These are phyloP conservation scores for Beauveria pseudobassiana DNA, from an alignment of 2,329 filamentous ascomycete species.

Conservation along the genomic window DNA sequence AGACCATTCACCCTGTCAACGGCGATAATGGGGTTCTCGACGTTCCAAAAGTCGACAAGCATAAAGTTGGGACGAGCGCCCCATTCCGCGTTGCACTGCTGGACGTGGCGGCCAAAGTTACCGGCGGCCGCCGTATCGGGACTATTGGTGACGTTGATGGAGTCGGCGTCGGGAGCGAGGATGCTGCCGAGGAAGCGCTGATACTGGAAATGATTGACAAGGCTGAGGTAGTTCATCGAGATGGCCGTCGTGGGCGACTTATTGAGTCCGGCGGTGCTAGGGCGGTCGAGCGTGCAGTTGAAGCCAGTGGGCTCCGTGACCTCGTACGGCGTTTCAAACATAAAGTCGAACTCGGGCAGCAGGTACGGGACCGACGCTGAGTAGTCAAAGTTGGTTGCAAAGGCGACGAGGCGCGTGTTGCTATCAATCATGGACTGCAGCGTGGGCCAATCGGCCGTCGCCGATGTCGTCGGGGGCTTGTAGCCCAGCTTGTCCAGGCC, in stretches of 20 bases:
- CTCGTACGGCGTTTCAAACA: conserved; percentile 69
- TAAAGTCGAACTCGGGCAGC: conserved; percentile 53
- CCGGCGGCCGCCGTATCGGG: conserved; percentile 46
- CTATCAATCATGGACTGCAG: conserved; percentile 60
- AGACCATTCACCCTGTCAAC: conserved; percentile 62
- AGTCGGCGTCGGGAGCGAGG: conserved; percentile 51
- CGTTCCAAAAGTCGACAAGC: conserved; percentile 73
- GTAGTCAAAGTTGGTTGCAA: conserved; percentile 50
- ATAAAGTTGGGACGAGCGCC: conserved; percentile 61
- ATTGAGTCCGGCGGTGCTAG: conserved; percentile 33
- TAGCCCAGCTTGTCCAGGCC: conserved; percentile 58
- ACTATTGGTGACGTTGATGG: conserved; percentile 59
- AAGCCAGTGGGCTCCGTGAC: conserved; percentile 56
- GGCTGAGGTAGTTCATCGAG: conserved; percentile 52
- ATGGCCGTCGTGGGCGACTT: conserved; percentile 45
- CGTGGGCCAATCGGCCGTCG: conserved; percentile 56
- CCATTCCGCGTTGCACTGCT: conserved; percentile 50
- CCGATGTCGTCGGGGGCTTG: conserved; percentile 37
- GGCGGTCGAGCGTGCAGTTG: conserved; percentile 65
- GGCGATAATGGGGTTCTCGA: conserved; percentile 60
- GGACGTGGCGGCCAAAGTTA: conserved; percentile 45
- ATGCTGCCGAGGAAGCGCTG: conserved; percentile 45
- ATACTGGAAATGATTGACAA: conserved; percentile 79
- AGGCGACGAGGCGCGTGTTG: conserved; percentile 59
- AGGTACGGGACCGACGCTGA: conserved; percentile 45